These are phyloP conservation scores for Fraxinus floribunda DNA, from an alignment of 305 asterid genomes.

Conservation along the genomic window DNA sequence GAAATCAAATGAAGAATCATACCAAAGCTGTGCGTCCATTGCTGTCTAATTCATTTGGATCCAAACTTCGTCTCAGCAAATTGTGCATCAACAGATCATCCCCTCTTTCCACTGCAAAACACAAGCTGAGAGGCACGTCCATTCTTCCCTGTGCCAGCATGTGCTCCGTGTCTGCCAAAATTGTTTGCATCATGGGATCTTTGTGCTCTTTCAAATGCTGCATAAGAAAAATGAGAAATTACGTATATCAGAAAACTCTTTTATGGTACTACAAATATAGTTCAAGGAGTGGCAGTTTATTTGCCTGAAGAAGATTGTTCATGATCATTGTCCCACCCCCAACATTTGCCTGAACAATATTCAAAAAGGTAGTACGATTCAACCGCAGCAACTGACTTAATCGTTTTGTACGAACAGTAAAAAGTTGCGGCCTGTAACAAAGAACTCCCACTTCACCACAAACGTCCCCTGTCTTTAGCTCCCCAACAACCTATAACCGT, in stretches of 20 bases:
- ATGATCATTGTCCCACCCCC: constrained; percentile 78
- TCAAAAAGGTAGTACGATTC: constrained; percentile 62
- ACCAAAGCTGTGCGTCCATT: constrained; percentile 70
- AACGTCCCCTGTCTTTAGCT: constrained; percentile 55
- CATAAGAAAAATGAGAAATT: constrained; percentile 16
- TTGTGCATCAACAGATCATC: constrained; percentile 65
- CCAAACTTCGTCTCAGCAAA: constrained; percentile 60
- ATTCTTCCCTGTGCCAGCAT: constrained; percentile 74
- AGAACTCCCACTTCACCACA: constrained; percentile 81
- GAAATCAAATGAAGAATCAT: constrained; percentile 16
- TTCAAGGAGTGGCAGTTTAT: not conserved
- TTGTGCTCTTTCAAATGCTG: constrained; percentile 62
- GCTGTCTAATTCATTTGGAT: constrained; percentile 64
- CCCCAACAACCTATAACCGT: constrained; percentile 45
- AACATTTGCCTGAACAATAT: constrained; percentile 68
- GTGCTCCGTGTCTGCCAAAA: constrained; percentile 58
- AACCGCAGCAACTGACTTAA: constrained; percentile 72
- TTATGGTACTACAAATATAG: not conserved
- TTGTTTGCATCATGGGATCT: constrained; percentile 54
- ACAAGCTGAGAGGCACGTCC: constrained; percentile 79
- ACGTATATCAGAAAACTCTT: not conserved
- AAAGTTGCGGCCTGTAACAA: constrained; percentile 74
- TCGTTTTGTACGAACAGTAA: constrained; percentile 69
- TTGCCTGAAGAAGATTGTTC: constrained; percentile 81
- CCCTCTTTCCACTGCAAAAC: constrained; percentile 79